Conservation (phyloP, 306 rosid genomes). For the Quercus wislizeni region DNA sequence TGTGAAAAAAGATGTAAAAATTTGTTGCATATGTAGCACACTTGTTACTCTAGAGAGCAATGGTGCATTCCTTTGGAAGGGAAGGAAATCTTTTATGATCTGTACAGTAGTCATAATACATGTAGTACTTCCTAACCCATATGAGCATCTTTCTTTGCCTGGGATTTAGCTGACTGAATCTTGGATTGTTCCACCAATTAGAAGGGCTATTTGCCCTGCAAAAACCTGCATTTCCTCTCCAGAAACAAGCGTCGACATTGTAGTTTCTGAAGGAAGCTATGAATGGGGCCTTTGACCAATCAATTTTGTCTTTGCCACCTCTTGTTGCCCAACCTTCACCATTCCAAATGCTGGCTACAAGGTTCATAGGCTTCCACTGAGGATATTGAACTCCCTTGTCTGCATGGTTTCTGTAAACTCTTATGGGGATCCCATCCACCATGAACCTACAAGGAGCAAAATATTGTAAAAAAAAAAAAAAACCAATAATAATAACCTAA, state of each 20-base stretch:
- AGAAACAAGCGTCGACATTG: slow-evolving; percentile 71
- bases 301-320: slow-evolving; percentile 79
- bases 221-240: slow-evolving; percentile 78
- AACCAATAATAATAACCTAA: no score
- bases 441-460: slow-evolving; percentile 45
- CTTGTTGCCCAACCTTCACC: slow-evolving; percentile 91
- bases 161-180: slow-evolving; percentile 42
- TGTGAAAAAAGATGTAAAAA: no score
- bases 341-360: slow-evolving; percentile 71
- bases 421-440: slow-evolving; percentile 83
- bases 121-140: slow-evolving; percentile 80
- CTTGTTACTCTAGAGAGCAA: no score
- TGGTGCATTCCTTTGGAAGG: slow-evolving; percentile 73
- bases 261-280: slow-evolving; percentile 61
- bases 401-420: slow-evolving; percentile 81
- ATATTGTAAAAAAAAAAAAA: neutral
- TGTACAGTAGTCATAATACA: slow-evolving; percentile 78
- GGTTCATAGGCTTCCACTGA: slow-evolving; percentile 81
- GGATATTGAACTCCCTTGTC: slow-evolving; percentile 81
- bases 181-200: slow-evolving; percentile 80
- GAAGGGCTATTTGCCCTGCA: slow-evolving; percentile 56
- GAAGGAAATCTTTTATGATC: slow-evolving; percentile 67
- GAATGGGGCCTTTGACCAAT: slow-evolving; percentile 87
- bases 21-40: no score
- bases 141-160: slow-evolving; percentile 64